Evolutionary conservation across 495 filamentous ascomycete genomes (phyloP), one percentile per base, ranked within the genome.

Genomic region (Pyrenula massariospora): DNA sequence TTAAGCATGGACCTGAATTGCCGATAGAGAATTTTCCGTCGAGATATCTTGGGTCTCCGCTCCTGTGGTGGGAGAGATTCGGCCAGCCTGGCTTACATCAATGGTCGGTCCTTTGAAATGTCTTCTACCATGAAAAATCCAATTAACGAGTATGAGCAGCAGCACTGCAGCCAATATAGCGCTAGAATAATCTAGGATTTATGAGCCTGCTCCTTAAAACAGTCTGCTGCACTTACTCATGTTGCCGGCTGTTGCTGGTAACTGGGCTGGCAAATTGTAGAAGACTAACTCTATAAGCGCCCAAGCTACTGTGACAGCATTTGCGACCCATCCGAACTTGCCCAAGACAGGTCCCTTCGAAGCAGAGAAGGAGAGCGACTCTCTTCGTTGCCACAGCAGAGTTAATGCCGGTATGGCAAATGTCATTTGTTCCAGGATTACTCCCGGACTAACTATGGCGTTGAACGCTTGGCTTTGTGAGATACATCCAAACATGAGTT

Each of bases 361-460:
- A 8, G 8, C 31, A 42, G 31, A 42, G 22, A 52, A 52, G 8
- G 10, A 21, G 19, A 20, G 20, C 50, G 50, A 52, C 2, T 25
- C 42, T 23, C 60, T 55, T 21, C 60, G 61, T 10, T 61, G 59
- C 21, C 49, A 52, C 36, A 68, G 52, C 21, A 66, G 58, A 1
- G 66, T 54, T 8, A 51, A 3, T 19, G 62, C 62, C 22, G 64
- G 62, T 52, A 66, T 57, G 47, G 66, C 66, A 53, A 58, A 66
- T 50, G 66, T 63, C 20, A 68, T 59, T 25, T 65, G 62, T 21
- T 61, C 62, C 21, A 68, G 59, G 21, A 66, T 59, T 1, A 66
- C 59, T 22, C 59, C 64, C 2, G 62, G 59, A 49, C 61, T 56
- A 12, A 68, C 63, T 54, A 68, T 62, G 42, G 66, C 61, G 49